A percentile compares a stretch with the other conserved stretches of the same genome.
These are phyloP conservation scores for Tripidium arundinaceum DNA, from an alignment of 202 grass and related monocot species.

Conservation along the genomic window DNA sequence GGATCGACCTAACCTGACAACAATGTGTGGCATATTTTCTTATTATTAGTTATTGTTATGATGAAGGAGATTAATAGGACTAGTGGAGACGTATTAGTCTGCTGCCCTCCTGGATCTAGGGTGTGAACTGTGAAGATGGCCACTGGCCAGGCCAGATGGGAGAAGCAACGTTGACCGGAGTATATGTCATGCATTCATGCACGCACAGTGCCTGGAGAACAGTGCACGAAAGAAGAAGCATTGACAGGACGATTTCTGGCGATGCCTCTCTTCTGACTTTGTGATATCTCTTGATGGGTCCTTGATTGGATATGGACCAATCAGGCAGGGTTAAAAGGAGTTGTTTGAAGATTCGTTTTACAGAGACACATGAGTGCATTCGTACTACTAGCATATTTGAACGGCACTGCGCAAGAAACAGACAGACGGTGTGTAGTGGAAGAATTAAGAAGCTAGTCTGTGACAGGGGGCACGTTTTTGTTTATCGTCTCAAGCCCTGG, in stretches of 20 bases:
- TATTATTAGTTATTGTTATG: background rate
- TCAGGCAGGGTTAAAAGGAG: background rate
- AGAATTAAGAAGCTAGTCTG: background rate
- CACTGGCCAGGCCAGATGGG: background rate
- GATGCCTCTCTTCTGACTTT: background rate
- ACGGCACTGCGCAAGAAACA: background rate
- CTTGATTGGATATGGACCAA: background rate
- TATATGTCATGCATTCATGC: background rate
- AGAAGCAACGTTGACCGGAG: background rate
- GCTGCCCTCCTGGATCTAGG: background rate
- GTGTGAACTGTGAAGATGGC: background rate
- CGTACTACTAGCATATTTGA: background rate
- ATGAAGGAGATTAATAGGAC: background rate
- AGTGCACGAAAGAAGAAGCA: background rate
- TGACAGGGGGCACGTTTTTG: background rate
- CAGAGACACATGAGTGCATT: background rate
- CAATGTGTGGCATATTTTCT: background rate
- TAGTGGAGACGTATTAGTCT: background rate
- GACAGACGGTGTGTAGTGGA: background rate
- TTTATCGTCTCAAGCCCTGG: background rate
- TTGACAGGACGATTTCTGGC: background rate
- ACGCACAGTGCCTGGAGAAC: slow-evolving; percentile 18
- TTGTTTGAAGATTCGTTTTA: background rate
- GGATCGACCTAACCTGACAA: slow-evolving; percentile 22
- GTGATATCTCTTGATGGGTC: background rate